Base-by-base conservation (phyloP, 148 eudicot species). In the Amaranthus palmeri region DNA sequence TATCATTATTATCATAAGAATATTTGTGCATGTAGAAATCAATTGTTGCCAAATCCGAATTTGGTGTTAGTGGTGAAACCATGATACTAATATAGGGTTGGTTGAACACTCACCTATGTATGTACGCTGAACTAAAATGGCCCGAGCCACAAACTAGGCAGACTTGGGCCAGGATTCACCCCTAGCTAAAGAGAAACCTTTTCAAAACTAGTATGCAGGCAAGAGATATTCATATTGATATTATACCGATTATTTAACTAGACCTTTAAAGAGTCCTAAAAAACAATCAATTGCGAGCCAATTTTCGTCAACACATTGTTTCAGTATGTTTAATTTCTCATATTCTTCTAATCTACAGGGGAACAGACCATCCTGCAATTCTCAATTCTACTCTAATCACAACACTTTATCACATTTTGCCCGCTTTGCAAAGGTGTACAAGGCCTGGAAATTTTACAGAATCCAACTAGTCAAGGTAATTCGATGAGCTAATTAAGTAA, bases 371-470 rank as follows among this genome's bases (percentile, higher is more conserved):
- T 75, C 88, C 56, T 76, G 85, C 88, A 95, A 95, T 79, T 80
- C 79, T 61, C 99, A 95, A 73, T 95, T 95, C 83, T 95, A 95
- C 83, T 86, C 99, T 18, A 95, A 89, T 71, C 80, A 88, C 81
- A 86, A 77, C 68, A 92, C 93, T 51, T 79, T 95, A 77, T 88
- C 89, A 55, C 93, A 95, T 80, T 95, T 95, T 53, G 92, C 88
- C 53, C 87, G 93, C 57, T 83, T 86, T 43, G 97, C 97, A 72
- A 95, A 92, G 75, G 83, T 92, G 61, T 95, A 89, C 77, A 90
- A 87, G 81, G 99, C 99, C 45, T 95, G 99, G 99, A 88, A 82
- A 72, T 95, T 95, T 76, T 95, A 91, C 85, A 83, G 99, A 85
- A 81, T 88, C 72, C 92, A 91, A 68, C 97, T 95, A 36, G 87